A percentile compares a stretch with the other conserved stretches of the same genome.
Evolutionary conservation across 805 yeast genomes (phyloP).

Genomic region (Candida hungchunana): DNA sequence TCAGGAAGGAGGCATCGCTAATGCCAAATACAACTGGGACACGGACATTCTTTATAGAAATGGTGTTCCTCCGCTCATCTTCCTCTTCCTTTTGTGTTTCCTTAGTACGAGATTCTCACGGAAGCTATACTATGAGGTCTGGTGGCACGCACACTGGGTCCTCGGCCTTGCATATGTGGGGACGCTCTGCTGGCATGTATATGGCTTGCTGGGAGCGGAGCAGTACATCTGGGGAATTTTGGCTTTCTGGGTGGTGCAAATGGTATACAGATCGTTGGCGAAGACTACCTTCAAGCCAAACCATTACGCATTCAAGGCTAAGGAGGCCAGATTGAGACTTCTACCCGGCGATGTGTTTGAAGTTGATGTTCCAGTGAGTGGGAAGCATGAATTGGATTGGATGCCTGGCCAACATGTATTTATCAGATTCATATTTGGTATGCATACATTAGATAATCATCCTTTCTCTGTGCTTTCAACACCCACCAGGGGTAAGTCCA

Average conservation of each 20-base stretch:
- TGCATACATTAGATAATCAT: conserved; percentile 47
- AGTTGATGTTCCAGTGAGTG: conserved; percentile 28
- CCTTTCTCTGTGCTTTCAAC: conserved; percentile 49
- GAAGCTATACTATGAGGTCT: conserved; percentile 41
- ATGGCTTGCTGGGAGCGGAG: conserved; percentile 31
- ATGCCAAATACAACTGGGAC: conserved; percentile 22
- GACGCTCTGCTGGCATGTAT: conserved; percentile 42
- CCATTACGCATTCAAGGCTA: conserved; percentile 35
- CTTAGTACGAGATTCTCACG: conserved; percentile 39
- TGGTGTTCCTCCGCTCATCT: conserved; percentile 48
- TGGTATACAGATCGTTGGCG: conserved; percentile 40
- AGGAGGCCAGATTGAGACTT: conserved; percentile 31
- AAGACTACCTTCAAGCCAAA: conserved; percentile 46
- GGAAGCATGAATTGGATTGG: conserved; percentile 39
- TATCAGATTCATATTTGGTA: conserved; percentile 41
- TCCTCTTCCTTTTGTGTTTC: conserved; percentile 40
- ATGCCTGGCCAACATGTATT: conserved; percentile 53
- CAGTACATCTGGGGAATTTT: conserved; percentile 47
- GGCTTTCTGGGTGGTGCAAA: conserved; percentile 47
- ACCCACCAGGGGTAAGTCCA: conserved; percentile 19
- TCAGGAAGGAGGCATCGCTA: conserved; percentile 44
- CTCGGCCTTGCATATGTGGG: conserved; percentile 45
- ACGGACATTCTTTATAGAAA: conserved; percentile 27
- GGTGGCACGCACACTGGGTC: conserved; percentile 51
- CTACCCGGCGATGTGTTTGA: conserved; percentile 30